A percentile compares a stretch with the other conserved stretches of the same genome.
Evolutionary conservation across 768 basidiomycete species (phyloP).

Genomic region (Mrakia hoshinonis): DNA sequence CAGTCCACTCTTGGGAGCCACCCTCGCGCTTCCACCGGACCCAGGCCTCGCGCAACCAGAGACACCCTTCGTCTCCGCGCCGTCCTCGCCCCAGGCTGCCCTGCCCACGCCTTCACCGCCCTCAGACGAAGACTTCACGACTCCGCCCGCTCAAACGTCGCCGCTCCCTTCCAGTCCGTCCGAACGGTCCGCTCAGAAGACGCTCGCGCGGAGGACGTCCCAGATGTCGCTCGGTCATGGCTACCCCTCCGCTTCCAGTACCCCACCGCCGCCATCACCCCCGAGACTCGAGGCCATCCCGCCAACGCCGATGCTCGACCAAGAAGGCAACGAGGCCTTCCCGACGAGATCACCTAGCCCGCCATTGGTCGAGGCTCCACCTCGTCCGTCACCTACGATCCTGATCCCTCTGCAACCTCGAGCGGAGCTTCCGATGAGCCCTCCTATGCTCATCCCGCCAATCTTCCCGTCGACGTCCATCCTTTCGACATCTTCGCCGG

Average conservation of each 20-base stretch:
- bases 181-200: background rate
- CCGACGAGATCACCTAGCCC: background rate
- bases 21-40: background rate
- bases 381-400: background rate
- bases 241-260: background rate
- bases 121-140: background rate
- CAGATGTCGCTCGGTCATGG: slow-evolving; percentile 8
- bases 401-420: background rate
- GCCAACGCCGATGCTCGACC: background rate
- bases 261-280: background rate
- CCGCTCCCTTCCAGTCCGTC: background rate
- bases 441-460: background rate
- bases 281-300: background rate
- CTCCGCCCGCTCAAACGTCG: background rate
- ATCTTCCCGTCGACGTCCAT: background rate
- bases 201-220: slow-evolving; percentile 1
- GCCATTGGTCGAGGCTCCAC: background rate
- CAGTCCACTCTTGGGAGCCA: slow-evolving; percentile 8
- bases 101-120: background rate
- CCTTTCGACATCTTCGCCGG: slow-evolving; percentile 1
- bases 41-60: background rate
- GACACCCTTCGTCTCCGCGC: background rate
- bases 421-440: background rate
- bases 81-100: background rate
- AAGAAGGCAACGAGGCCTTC: background rate